A percentile compares a stretch with the other conserved stretches of the same genome.
Evolutionary conservation across 179 eudicot species (phyloP).

Genomic region (Corrigiola litoralis): DNA sequence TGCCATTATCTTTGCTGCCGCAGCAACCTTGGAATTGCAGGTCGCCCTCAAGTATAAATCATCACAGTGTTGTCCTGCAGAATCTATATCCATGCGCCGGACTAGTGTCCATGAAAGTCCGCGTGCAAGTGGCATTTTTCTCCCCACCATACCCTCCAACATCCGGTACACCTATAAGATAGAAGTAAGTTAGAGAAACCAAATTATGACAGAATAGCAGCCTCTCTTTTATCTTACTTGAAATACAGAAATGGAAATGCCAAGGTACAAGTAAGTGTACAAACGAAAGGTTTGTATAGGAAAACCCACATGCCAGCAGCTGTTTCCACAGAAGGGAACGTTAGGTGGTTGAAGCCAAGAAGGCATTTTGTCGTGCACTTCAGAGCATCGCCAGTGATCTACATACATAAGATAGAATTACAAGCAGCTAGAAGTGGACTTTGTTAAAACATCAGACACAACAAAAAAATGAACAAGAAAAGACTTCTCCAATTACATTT

Average conservation of each 20-base stretch:
- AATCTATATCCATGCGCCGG: constrained; percentile 22
- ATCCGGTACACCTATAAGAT: constrained; percentile 31
- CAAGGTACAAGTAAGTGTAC: neutral
- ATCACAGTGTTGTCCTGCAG: neutral
- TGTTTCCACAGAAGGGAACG: constrained; percentile 29
- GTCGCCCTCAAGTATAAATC: constrained; percentile 22
- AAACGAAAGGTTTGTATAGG: neutral
- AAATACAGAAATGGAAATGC: neutral
- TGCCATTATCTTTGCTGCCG: constrained; percentile 39
- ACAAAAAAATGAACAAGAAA: neutral
- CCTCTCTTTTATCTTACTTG: neutral
- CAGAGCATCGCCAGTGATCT: constrained; percentile 46
- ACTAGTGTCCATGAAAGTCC: constrained; percentile 45
- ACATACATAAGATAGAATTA: neutral
- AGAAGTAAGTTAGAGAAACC: neutral
- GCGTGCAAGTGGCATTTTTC: neutral
- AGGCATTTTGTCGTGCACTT: neutral
- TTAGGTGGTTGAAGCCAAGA: neutral
- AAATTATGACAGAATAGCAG: neutral
- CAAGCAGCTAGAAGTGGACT: neutral
- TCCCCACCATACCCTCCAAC: constrained; percentile 33
- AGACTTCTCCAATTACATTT: constrained; percentile 31
- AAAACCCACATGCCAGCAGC: constrained; percentile 40
- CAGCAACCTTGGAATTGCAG: constrained; percentile 41
- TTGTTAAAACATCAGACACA: neutral